Conservation (phyloP, 2,329 filamentous ascomycete genomes). For the Catunica adiposa region DNA sequence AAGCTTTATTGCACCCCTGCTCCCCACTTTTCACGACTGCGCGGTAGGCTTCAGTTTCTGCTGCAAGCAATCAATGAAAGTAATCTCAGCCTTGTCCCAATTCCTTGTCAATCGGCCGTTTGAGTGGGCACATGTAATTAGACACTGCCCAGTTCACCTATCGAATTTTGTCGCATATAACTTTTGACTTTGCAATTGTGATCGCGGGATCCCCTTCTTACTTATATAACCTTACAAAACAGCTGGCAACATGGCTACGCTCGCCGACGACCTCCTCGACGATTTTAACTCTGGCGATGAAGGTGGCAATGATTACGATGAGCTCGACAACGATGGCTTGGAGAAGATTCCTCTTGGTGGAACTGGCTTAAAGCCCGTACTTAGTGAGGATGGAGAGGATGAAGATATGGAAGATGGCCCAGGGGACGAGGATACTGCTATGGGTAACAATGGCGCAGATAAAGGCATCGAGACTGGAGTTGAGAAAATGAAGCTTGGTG, state of each 20-base stretch:
- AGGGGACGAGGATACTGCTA: slow-evolving; percentile 29
- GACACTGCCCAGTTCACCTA: not conserved
- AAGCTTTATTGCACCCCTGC: not conserved
- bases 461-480: slow-evolving; percentile 37
- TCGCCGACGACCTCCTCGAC: slow-evolving; percentile 82
- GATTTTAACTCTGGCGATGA: slow-evolving; percentile 45
- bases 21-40: not conserved
- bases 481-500: slow-evolving; percentile 64
- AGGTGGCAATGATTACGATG: slow-evolving; percentile 21
- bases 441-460: slow-evolving; percentile 54
- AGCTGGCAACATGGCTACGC: slow-evolving; percentile 55
- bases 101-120: not conserved
- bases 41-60: slow-evolving; percentile 2
- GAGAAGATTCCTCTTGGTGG: slow-evolving; percentile 23
- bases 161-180: not conserved
- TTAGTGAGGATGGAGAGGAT: slow-evolving; percentile 36
- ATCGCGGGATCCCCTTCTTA: not conserved
- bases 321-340: slow-evolving; percentile 1
- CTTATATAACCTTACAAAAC: not conserved
- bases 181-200: not conserved
- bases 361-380: slow-evolving; percentile 37
- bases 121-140: not conserved
- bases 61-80: slow-evolving; percentile 9
- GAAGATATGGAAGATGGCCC: slow-evolving; percentile 41
- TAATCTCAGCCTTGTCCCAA: slow-evolving; percentile 7